Evolutionary conservation across 257 asterid genomes (phyloP).

Genomic region (Lavandula angustifolia): DNA sequence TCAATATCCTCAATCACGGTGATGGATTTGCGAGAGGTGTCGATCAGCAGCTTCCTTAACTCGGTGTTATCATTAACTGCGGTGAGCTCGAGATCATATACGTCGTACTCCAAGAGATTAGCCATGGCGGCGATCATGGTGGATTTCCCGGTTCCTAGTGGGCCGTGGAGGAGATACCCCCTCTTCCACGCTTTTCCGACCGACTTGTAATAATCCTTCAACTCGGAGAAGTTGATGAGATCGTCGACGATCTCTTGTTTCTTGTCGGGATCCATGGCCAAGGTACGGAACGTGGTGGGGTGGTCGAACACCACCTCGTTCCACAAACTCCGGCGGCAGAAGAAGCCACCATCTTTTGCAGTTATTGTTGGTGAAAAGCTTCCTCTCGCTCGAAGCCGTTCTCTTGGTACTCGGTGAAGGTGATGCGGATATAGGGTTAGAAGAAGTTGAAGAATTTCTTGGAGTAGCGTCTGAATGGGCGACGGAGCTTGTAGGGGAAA

Average conservation of each 20-base stretch:
- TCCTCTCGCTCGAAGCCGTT: constrained; percentile 44
- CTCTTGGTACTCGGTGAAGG: constrained; percentile 41
- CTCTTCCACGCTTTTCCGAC: constrained; percentile 72
- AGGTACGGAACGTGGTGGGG: constrained; percentile 46
- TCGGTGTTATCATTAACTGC: constrained; percentile 50
- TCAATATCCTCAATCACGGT: constrained; percentile 61
- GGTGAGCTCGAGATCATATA: constrained; percentile 49
- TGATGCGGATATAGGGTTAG: constrained; percentile 45
- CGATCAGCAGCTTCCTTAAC: constrained; percentile 46
- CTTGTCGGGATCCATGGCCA: constrained; percentile 53
- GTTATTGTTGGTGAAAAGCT: constrained; percentile 48
- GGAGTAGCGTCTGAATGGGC: constrained; percentile 29
- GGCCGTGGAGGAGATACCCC: constrained; percentile 50
- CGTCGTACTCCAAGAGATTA: constrained; percentile 45
- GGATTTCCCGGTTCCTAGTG: constrained; percentile 43
- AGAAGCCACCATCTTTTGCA: constrained; percentile 28
- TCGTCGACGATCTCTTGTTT: constrained; percentile 50
- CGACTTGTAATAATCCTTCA: constrained; percentile 51
- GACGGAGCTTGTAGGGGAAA: constrained; percentile 38
- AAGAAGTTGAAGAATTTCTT: constrained; percentile 22
- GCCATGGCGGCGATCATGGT: constrained; percentile 67
- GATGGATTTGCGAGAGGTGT: constrained; percentile 49
- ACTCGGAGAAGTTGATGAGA: constrained; percentile 35
- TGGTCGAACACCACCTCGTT: constrained; percentile 53
- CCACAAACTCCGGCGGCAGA: constrained; percentile 42